Evolutionary conservation across 495 filamentous ascomycete genomes (phyloP).

Genomic region (Penicillium angulare): DNA sequence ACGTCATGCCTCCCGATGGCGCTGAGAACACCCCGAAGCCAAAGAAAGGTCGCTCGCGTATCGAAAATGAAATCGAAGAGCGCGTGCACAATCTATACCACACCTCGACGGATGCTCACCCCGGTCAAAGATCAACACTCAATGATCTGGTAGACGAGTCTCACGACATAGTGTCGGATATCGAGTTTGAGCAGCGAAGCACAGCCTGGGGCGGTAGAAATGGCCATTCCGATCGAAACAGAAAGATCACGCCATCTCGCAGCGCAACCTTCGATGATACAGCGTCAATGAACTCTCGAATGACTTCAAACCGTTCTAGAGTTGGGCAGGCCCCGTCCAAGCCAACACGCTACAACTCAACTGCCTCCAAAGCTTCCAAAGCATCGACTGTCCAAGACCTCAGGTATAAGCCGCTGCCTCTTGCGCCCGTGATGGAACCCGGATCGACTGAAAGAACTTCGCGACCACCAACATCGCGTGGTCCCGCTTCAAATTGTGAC

Average conservation of each 20-base stretch:
- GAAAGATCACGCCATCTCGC: no score
- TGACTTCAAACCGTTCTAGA: no score
- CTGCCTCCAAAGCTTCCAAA: neutral
- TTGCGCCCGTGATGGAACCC: conserved; percentile 35
- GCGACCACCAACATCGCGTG: conserved; percentile 3
- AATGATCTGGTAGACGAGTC: no score
- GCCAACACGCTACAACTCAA: neutral
- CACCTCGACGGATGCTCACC: neutral
- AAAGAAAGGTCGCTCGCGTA: conserved; percentile 1
- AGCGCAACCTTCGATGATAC: no score
- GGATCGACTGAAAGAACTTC: neutral
- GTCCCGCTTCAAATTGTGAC: neutral
- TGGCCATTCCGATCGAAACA: no score
- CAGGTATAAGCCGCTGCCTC: conserved; percentile 50
- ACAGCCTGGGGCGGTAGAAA: no score
- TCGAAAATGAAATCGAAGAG: conserved; percentile 19
- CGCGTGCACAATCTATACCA: conserved; percentile 19
- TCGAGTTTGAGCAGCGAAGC: no score
- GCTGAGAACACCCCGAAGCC: conserved; percentile 8
- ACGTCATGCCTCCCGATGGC: conserved; percentile 18
- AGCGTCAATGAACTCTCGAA: no score
- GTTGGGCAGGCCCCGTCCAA: neutral
- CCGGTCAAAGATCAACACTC: neutral
- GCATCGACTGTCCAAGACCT: conserved; percentile 7
- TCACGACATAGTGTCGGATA: no score